These are phyloP conservation scores for Lactifluus volemus DNA, from an alignment of 768 basidiomycete genomes.

Conservation along the genomic window DNA sequence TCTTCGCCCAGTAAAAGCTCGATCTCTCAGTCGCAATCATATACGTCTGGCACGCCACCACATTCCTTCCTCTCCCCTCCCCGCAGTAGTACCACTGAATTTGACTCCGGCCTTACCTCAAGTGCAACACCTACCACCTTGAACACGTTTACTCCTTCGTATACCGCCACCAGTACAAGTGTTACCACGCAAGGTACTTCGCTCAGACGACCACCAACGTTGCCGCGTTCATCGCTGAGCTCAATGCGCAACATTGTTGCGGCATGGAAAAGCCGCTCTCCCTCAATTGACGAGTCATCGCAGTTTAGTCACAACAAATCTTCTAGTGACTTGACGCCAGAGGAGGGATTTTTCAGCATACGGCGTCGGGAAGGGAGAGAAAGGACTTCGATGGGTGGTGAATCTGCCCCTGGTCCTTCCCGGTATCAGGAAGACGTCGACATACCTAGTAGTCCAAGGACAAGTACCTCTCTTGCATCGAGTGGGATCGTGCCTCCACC, in stretches of 20 bases:
- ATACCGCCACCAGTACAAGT: constrained; percentile 29
- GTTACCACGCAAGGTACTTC: constrained; percentile 36
- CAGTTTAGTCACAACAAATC: constrained; percentile 11
- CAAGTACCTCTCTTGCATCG: constrained; percentile 21
- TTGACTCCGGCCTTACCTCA: constrained; percentile 28
- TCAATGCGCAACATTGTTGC: constrained; percentile 74
- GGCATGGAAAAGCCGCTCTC: constrained; percentile 73
- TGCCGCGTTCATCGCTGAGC: constrained; percentile 61
- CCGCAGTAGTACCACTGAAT: constrained; percentile 25
- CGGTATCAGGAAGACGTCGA: constrained; percentile 9
- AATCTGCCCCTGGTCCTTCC: neutral
- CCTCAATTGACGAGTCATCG: constrained; percentile 24
- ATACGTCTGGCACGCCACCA: constrained; percentile 2
- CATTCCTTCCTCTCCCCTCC: constrained; percentile 43
- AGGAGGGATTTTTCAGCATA: constrained; percentile 46
- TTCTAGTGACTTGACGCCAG: constrained; percentile 1
- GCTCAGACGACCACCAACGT: constrained; percentile 50
- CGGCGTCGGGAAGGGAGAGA: constrained; percentile 33
- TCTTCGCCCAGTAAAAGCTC: constrained; percentile 42
- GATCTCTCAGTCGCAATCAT: constrained; percentile 26
- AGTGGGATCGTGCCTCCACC: constrained; percentile 35
- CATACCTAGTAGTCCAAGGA: constrained; percentile 25
- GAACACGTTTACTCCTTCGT: constrained; percentile 34
- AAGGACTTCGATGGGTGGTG: constrained; percentile 12
- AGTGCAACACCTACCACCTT: constrained; percentile 25